These are phyloP conservation scores for Mallotus japonicus DNA, from an alignment of 441 rosid species.

Conservation along the genomic window DNA sequence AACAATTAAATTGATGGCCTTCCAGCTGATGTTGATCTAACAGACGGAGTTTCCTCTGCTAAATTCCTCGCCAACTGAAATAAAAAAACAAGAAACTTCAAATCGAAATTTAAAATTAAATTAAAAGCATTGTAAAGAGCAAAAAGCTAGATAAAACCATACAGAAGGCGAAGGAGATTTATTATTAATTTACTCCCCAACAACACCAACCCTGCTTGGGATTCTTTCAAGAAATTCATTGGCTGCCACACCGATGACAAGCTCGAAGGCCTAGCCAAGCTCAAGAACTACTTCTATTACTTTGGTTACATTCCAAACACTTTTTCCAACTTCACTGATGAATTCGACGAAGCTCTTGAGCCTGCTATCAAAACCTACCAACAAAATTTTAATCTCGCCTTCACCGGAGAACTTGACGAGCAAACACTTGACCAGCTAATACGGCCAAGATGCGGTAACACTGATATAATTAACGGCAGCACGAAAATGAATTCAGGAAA, in stretches of 20 bases:
- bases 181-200: conserved; percentile 28
- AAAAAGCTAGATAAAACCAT: conserved; percentile 12
- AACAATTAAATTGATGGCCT: conserved; percentile 40
- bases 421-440: conserved; percentile 47
- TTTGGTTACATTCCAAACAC: conserved; percentile 64
- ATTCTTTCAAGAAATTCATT: conserved; percentile 44
- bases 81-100: conserved; percentile 19
- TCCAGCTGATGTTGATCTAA: conserved; percentile 65
- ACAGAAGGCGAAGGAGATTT: conserved; percentile 95
- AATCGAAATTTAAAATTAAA: background rate
- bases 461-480: conserved; percentile 77
- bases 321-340: conserved; percentile 44
- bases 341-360: conserved; percentile 50
- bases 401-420: conserved; percentile 62
- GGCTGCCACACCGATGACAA: conserved; percentile 63
- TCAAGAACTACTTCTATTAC: conserved; percentile 57
- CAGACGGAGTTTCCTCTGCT: conserved; percentile 44
- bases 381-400: conserved; percentile 51
- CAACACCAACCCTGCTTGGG: conserved; percentile 49
- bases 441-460: conserved; percentile 70
- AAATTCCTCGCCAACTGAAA: conserved; percentile 65
- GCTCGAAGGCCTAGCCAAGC: conserved; percentile 41
- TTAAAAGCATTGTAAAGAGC: background rate
- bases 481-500: conserved; percentile 62
- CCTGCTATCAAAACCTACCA: conserved; percentile 61